A percentile compares a stretch with the other conserved stretches of the same genome.
These are phyloP conservation scores for Sarocladium oryzae DNA, from an alignment of 2,329 filamentous ascomycete species.

Conservation along the genomic window DNA sequence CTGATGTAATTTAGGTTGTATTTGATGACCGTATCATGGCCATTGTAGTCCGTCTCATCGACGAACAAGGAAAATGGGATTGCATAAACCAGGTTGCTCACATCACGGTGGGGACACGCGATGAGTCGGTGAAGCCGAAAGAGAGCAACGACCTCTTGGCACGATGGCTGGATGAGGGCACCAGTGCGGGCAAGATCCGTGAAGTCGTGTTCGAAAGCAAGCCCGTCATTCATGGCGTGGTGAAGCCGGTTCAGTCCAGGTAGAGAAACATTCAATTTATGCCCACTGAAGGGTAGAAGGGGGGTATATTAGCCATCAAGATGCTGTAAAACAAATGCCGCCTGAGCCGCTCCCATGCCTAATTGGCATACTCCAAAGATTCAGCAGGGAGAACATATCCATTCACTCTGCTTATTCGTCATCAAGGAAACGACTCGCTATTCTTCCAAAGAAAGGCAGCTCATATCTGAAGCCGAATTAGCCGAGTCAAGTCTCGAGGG, in stretches of 20 bases:
- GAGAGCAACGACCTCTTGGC: slow-evolving; percentile 85
- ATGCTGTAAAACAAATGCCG: background rate
- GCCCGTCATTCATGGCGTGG: slow-evolving; percentile 40
- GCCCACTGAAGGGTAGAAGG: background rate
- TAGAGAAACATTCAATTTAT: slow-evolving; percentile 20
- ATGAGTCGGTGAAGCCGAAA: slow-evolving; percentile 72
- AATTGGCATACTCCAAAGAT: background rate
- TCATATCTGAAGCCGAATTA: slow-evolving; percentile 55
- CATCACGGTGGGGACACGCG: slow-evolving; percentile 80
- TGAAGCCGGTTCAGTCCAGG: slow-evolving; percentile 42
- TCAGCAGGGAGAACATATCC: background rate
- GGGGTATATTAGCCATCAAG: slow-evolving; percentile 2
- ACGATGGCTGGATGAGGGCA: slow-evolving; percentile 60
- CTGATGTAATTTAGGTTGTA: slow-evolving; percentile 49
- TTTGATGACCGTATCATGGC: slow-evolving; percentile 88
- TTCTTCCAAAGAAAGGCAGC: slow-evolving; percentile 74
- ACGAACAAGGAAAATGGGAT: slow-evolving; percentile 50
- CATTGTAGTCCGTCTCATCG: slow-evolving; percentile 70
- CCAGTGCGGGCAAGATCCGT: slow-evolving; percentile 32
- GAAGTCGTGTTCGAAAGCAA: slow-evolving; percentile 45
- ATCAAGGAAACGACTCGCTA: slow-evolving; percentile 86
- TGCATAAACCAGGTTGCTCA: slow-evolving; percentile 77
- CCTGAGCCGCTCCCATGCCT: background rate
- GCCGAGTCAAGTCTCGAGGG: slow-evolving; percentile 33
- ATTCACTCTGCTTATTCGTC: slow-evolving; percentile 51